Base-by-base conservation (phyloP, 768 basidiomycete species). In the Paxillus ammoniavirescens region DNA sequence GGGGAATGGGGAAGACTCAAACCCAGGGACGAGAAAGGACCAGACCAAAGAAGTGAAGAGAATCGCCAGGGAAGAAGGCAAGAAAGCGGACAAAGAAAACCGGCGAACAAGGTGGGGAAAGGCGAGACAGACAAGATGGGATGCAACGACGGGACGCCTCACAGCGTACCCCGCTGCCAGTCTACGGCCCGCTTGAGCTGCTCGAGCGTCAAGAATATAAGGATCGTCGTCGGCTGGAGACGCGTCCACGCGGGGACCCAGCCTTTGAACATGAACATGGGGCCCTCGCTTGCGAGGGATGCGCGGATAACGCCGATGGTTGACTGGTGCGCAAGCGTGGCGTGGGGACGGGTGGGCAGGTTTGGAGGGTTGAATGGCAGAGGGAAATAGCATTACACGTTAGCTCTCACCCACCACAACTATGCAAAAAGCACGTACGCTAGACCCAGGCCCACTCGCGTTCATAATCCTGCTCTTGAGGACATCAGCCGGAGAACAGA, bases 241-340 rank as follows among this genome's bases (percentile, higher is more conserved):
- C 91, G 78, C 48, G 82, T 81, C 90, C 90, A 93, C 10, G 91
- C 89, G 0, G 91, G 91, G 8, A 93, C 70, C 91, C 91, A 93
- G 57, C 91, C 91, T 67, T 91, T 91, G 77, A 93, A 91, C 87
- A 93, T 89, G 79, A 93, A 93, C 82, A 87, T 87, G 3, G 89
- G 68, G 13, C 91, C 91, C 61, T 93, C 91, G 57, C 72, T 83
- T 55, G 79, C 76, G 56, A 93, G 73, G 17, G 89, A 88, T 10
- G 76, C 60, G 17, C 78, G 76, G 65, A 93, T 90, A 40, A 89
- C 87, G 6, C 71, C 77, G 26, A 93, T 57, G 0, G 91, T 89
- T 1, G 87, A 90, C 85, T 87, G 12, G 31, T 33, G n/a, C 38
- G 17, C 5, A 43, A 3, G 5, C 12, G 6, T 26, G 26, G 26